Evolutionary conservation across 2,329 filamentous ascomycete genomes (phyloP), one percentile per base, ranked within the genome.

Genomic region (Fusarium begoniae): DNA sequence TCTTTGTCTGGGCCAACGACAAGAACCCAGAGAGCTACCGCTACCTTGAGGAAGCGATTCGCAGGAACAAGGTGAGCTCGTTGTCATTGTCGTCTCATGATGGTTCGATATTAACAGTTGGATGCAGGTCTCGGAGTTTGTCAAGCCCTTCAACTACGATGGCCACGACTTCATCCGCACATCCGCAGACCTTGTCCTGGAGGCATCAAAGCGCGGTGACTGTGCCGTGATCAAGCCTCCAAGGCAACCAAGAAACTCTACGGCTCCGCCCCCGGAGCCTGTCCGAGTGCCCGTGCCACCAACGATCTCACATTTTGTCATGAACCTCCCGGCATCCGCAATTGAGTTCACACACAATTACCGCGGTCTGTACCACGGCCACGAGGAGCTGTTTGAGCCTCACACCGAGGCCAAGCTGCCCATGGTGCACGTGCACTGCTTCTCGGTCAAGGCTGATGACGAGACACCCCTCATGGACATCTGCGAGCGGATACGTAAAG

Each of bases 1-100:
- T 97, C 35, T 97, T 98, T 77, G 95, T 98, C 24, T 97, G 94
- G 91, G 96, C 95, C 44, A 99, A 98, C 83, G 96, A 99, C 82
- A 91, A 98, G 80, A 99, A 99, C 80, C 96, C 96, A 0, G 93
- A 97, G 78, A 95, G 94, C 77, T 94, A 91, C 83, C 89, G 87
- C 63, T 92, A 90, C 73, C 89, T 99, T 78, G 82, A 87, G 35
- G 88, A 92, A 41, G 93, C 93, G 14, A 88, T 97, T 59, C 82
- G 84, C 58, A 88, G 89, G 70, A 99, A 99, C 84, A 98, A 97
- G 86, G 94, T 95, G 37, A 73, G 70, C 81, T 63, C 35, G 38
- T 28, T 9, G 18, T 6, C 24, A 40, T 15, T 32, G 7, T 20
- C 44, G 28, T 44, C 41, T 55, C 24, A 51, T 41, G 15, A 9